Base-by-base conservation (phyloP, 495 filamentous ascomycete species). In the Daldinia grandis region DNA sequence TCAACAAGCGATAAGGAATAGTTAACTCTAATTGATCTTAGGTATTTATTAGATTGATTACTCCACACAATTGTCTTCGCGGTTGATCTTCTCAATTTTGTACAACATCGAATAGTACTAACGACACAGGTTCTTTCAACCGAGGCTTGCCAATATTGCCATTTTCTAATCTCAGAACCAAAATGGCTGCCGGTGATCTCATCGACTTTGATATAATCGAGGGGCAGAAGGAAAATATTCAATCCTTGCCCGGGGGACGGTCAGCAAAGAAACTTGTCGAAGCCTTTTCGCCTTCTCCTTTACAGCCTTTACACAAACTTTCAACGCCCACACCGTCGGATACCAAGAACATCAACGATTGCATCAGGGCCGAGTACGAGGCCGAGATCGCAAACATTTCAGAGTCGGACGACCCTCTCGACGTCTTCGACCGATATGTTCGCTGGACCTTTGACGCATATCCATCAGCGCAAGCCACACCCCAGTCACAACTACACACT, bases 161-260 rank as follows among this genome's bases (percentile, higher is more conserved):
- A 69, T 69, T 61, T 58, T 14, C 9, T 56, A 47, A 42, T n/a
- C 27, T 37, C n/a, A 60, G 9, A 24, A 61, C n/a, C 37, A 82
- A 73, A 60, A 87, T 86, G 84, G 79, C 83, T 66, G 79, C 76
- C 61, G 81, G 82, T 63, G 81, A 86, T 76, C 72, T 84, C 15
- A 92, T 97, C 76, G 88, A 96, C 79, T 98, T 99, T 84, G 91
- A 97, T 67, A 88, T 98, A 67, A 98, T 99, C 81, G 95, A 99
- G 78, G 86, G 85, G 47, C 94, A 97, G 75, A 99, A 99, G 80
- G 95, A 99, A 80, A 98, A 99, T 76, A 97, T 98, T 44, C 94
- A 97, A 76, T 90, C 94, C 12, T 85, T 98, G 40, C 93, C 96
- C 1, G 91, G 92, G 53, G 95, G 95, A 37, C 89, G 95, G 59